These are phyloP conservation scores for Aphanomyces invadans DNA, from an alignment of 352 stramenopile genomes.

Conservation along the genomic window DNA sequence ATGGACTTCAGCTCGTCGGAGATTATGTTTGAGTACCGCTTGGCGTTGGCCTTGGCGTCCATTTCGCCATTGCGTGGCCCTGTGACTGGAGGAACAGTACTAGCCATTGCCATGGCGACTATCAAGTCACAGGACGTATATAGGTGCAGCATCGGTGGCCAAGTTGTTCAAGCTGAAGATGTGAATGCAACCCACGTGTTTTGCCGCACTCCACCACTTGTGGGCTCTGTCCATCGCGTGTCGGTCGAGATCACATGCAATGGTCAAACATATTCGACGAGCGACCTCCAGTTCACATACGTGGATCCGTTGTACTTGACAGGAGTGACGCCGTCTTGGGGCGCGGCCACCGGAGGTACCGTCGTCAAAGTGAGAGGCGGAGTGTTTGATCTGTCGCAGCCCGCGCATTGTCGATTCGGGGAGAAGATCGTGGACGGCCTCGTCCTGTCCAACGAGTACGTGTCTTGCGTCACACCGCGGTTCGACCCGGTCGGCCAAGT, in stretches of 20 bases:
- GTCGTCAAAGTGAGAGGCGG: constrained; percentile 50
- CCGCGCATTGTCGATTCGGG: constrained; percentile 82
- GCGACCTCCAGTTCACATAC: constrained; percentile 52
- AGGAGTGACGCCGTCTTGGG: constrained; percentile 48
- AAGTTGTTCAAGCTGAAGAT: constrained; percentile 38
- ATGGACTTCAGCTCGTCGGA: constrained; percentile 46
- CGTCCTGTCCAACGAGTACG: constrained; percentile 50
- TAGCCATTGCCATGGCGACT: constrained; percentile 34
- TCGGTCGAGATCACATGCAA: constrained; percentile 49
- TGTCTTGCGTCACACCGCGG: constrained; percentile 55
- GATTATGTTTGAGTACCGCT: constrained; percentile 40
- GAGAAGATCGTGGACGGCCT: constrained; percentile 56
- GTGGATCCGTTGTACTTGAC: constrained; percentile 41
- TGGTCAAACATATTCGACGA: constrained; percentile 39
- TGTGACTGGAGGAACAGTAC: constrained; percentile 42
- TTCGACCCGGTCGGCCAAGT: constrained; percentile 71
- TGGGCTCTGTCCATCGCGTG: constrained; percentile 29
- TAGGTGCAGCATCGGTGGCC: constrained; percentile 44
- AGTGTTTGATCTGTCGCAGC: constrained; percentile 40
- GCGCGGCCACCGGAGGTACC: constrained; percentile 52
- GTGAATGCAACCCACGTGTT: constrained; percentile 46
- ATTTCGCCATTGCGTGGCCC: constrained; percentile 41
- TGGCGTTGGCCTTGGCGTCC: constrained; percentile 28
- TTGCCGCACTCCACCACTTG: constrained; percentile 41
- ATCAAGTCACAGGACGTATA: constrained; percentile 34